Percentiles rank a stretch among this genome's conserved stretches.
These are phyloP conservation scores for Aspergillus carlsbadensis DNA, from an alignment of 495 filamentous ascomycete species.

Conservation along the genomic window DNA sequence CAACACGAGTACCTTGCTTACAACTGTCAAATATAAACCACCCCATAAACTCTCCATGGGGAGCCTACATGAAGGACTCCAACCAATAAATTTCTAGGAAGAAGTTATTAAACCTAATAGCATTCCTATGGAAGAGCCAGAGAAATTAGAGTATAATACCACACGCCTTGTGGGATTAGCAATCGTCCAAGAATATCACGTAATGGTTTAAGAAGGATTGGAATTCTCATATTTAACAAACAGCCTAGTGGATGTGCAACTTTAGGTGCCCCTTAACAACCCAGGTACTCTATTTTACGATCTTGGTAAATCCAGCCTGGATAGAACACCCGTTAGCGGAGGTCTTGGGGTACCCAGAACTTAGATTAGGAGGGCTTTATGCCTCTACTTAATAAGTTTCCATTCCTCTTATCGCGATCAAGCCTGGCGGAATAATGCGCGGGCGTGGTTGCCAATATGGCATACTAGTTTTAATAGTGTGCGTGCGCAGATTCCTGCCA, in stretches of 20 bases:
- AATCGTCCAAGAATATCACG: constrained; percentile 28
- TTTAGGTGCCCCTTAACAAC: constrained; percentile 32
- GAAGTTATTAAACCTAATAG: constrained; percentile 18
- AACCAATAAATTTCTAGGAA: constrained; percentile 1
- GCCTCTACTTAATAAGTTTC: constrained; percentile 31
- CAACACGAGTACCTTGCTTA: not conserved
- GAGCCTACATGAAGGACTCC: not conserved
- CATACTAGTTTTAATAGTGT: constrained; percentile 23
- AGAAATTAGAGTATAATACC: constrained; percentile 28
- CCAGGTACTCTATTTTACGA: constrained; percentile 38
- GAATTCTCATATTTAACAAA: constrained; percentile 33
- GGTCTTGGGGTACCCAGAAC: constrained; percentile 12
- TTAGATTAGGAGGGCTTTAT: constrained; percentile 23
- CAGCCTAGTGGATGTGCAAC: constrained; percentile 28
- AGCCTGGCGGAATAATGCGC: constrained; percentile 30
- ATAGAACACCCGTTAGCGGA: constrained; percentile 19
- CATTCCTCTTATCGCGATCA: constrained; percentile 23
- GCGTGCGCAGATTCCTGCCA: constrained; percentile 20
- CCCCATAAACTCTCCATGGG: not conserved
- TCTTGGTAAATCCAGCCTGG: constrained; percentile 32
- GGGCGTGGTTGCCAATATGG: constrained; percentile 22
- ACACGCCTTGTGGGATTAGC: constrained; percentile 21
- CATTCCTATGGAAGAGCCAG: constrained; percentile 16
- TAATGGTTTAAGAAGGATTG: constrained; percentile 32
- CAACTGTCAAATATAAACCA: not conserved